These are phyloP conservation scores for Coemansia sp. DNA, from an alignment of 192 early-diverging fungal genomes.

Conservation along the genomic window DNA sequence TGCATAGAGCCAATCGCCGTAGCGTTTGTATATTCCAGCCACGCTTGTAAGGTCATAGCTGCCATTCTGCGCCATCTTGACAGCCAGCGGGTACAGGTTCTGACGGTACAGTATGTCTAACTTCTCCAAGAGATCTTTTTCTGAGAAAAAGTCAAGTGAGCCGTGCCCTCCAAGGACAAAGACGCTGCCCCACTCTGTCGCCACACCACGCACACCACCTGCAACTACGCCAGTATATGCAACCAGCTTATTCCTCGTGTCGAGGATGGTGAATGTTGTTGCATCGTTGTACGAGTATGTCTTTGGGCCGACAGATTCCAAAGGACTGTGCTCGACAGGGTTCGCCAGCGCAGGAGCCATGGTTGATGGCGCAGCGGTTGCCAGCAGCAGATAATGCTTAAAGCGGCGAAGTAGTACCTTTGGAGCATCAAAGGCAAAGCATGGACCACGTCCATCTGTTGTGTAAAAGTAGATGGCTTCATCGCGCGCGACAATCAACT, in stretches of 20 bases:
- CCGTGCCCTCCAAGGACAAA: slow-evolving; percentile 72
- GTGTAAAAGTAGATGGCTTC: slow-evolving; percentile 93
- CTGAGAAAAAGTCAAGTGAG: slow-evolving; percentile 64
- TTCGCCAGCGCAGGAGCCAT: slow-evolving; percentile 21
- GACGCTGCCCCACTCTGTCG: slow-evolving; percentile 87
- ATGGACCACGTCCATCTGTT: slow-evolving; percentile 85
- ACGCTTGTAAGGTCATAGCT: slow-evolving; percentile 81
- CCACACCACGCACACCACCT: slow-evolving; percentile 66
- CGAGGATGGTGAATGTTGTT: slow-evolving; percentile 68
- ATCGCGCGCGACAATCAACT: slow-evolving; percentile 82
- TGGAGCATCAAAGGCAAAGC: slow-evolving; percentile 82
- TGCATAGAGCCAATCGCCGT: slow-evolving; percentile 92
- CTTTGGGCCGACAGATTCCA: slow-evolving; percentile 36
- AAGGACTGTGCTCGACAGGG: slow-evolving; percentile 61
- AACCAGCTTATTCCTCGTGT: slow-evolving; percentile 89
- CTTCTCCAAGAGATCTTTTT: slow-evolving; percentile 84
- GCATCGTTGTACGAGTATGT: slow-evolving; percentile 52
- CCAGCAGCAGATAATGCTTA: slow-evolving; percentile 37
- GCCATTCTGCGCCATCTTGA: slow-evolving; percentile 80
- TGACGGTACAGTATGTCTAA: slow-evolving; percentile 86
- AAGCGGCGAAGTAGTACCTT: slow-evolving; percentile 35
- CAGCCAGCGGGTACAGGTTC: slow-evolving; percentile 86
- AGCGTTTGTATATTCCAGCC: slow-evolving; percentile 89
- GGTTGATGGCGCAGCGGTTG: slow-evolving; percentile 30
- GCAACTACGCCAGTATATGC: slow-evolving; percentile 81